Conservation (phyloP, 306 rosid genomes). For the Neltuma alba region DNA sequence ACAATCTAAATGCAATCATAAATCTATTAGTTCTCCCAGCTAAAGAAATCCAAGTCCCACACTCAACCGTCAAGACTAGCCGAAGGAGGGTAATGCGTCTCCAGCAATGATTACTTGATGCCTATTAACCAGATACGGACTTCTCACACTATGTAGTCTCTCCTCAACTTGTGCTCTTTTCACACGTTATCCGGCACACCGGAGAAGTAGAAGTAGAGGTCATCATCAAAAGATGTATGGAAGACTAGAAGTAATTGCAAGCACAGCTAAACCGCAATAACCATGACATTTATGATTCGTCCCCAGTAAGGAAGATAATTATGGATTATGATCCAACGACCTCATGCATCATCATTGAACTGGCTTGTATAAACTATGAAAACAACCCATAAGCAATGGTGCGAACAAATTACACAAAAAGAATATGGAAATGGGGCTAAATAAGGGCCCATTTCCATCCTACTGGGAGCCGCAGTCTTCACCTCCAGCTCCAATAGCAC, state of each 20-base stretch:
- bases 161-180: not conserved
- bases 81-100: not conserved
- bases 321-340: not conserved
- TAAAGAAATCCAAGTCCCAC: not conserved
- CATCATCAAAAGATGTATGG: not conserved
- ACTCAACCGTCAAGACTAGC: not conserved
- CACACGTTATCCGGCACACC: not conserved
- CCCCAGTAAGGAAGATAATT: not conserved
- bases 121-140: not conserved
- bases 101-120: not conserved
- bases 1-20: not conserved
- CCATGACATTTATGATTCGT: not conserved
- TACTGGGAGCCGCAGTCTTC: conserved; percentile 25
- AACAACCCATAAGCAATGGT: conserved; percentile 20
- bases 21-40: not conserved
- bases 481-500: conserved; percentile 35
- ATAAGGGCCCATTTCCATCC: conserved; percentile 34
- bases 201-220: not conserved
- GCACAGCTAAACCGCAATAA: not conserved
- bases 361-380: conserved; percentile 28
- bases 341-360: not conserved
- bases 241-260: not conserved
- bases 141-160: not conserved
- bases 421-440: conserved; percentile 39
- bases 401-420: conserved; percentile 15